Conservation (phyloP, 305 asterid species). For the Lippia alba region DNA sequence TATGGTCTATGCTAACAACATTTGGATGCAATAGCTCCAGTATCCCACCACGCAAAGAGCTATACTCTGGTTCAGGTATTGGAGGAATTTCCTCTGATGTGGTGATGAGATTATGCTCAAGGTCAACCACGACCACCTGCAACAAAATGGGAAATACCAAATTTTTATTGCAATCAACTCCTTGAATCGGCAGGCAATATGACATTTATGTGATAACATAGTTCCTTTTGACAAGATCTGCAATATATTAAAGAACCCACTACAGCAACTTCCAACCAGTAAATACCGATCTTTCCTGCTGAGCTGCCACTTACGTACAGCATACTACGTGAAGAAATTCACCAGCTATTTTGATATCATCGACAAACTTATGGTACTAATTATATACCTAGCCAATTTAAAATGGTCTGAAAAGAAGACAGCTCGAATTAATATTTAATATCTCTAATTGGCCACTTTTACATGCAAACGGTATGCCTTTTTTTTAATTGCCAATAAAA, state of each 20-base stretch:
- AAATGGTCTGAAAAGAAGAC: neutral
- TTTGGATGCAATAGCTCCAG: conserved; percentile 76
- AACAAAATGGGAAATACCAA: conserved; percentile 30
- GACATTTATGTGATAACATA: neutral
- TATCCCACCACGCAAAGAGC: conserved; percentile 78
- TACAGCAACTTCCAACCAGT: neutral
- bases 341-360: conserved; percentile 2
- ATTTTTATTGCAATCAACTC: conserved; percentile 6
- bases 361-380: conserved; percentile 8
- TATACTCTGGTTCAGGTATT: conserved; percentile 92
- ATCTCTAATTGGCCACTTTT: too few species aligned
- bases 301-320: conserved; percentile 5
- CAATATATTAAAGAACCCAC: neutral
- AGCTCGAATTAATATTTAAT: too few species aligned
- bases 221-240: neutral
- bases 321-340: conserved; percentile 24
- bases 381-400: conserved; percentile 4
- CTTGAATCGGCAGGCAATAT: neutral
- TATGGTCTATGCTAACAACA: conserved; percentile 86
- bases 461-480: too few species aligned
- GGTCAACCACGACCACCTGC: conserved; percentile 97
- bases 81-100: conserved; percentile 97
- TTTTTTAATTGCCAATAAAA: too few species aligned
- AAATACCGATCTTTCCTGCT: neutral
- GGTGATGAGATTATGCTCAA: conserved; percentile 86